These are phyloP conservation scores for Aspergillus piperis DNA, from an alignment of 2,329 filamentous ascomycete genomes.

Conservation along the genomic window DNA sequence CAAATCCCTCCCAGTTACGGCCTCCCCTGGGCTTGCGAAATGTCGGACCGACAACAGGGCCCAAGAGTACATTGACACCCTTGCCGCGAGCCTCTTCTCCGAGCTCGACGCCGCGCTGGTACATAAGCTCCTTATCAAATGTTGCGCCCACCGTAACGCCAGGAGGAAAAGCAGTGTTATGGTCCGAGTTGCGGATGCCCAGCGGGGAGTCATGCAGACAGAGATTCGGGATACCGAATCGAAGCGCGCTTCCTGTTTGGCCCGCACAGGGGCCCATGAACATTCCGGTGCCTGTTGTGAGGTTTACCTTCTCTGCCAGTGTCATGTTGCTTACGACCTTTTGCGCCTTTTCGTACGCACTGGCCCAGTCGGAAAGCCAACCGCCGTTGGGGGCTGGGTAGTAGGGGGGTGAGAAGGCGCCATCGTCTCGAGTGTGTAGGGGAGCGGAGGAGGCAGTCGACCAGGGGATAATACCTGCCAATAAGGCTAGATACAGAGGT, in stretches of 20 bases:
- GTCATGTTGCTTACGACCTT: conserved; percentile 73
- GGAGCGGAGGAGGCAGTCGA: neutral
- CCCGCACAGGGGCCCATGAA: conserved; percentile 76
- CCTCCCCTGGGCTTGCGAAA: conserved; percentile 73
- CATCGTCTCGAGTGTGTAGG: conserved; percentile 7
- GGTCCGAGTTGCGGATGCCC: conserved; percentile 71
- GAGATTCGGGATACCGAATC: conserved; percentile 71
- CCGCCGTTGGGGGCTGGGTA: conserved; percentile 74
- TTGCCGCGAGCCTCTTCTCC: conserved; percentile 73
- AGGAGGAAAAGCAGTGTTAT: conserved; percentile 74
- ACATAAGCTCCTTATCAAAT: conserved; percentile 72
- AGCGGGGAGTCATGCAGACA: conserved; percentile 72
- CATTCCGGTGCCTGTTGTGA: conserved; percentile 70
- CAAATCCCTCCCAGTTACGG: conserved; percentile 75
- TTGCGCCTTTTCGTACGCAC: conserved; percentile 70
- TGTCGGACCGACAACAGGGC: conserved; percentile 69
- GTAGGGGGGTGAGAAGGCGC: conserved; percentile 55
- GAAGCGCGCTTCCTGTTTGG: conserved; percentile 70
- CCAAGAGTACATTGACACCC: conserved; percentile 70
- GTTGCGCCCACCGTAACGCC: conserved; percentile 77
- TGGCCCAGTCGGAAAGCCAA: conserved; percentile 68
- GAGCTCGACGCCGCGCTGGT: conserved; percentile 66
- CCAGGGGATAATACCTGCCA: neutral
- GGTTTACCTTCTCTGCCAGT: conserved; percentile 76
- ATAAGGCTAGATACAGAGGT: neutral